Percentiles rank a stretch among this genome's conserved stretches.
Evolutionary conservation across 805 yeast genomes (phyloP).

Genomic region (Barnettozyma siamensis): DNA sequence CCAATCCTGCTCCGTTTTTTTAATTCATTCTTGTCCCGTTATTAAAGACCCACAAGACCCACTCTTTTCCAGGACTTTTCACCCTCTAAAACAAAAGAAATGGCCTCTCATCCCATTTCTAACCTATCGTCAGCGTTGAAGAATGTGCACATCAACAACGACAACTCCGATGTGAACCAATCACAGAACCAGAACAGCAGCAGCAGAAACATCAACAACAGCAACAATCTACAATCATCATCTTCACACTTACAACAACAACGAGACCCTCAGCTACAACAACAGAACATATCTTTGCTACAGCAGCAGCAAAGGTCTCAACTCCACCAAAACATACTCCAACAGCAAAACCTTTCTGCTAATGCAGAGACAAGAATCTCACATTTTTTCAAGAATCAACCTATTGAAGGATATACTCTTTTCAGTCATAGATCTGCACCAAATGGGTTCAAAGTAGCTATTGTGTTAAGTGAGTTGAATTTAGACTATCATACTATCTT

Average conservation of each 20-base stretch:
- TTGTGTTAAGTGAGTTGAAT: slow-evolving; percentile 77
- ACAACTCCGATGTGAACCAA: background rate
- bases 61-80: background rate
- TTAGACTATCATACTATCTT: slow-evolving; percentile 75
- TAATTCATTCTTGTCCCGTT: no score
- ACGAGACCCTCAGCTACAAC: slow-evolving; percentile 1
- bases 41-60: background rate
- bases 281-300: background rate
- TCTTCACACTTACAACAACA: slow-evolving; percentile 7
- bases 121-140: slow-evolving; percentile 8
- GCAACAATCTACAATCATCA: background rate
- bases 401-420: slow-evolving; percentile 76
- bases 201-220: no score
- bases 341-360: slow-evolving; percentile 34
- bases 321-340: slow-evolving; percentile 9
- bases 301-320: slow-evolving; percentile 16
- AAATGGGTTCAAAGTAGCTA: slow-evolving; percentile 93
- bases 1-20: no score
- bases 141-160: slow-evolving; percentile 6
- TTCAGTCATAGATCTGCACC: slow-evolving; percentile 88
- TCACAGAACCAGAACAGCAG: background rate
- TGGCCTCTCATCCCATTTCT: slow-evolving; percentile 6
- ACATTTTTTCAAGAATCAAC: slow-evolving; percentile 68
- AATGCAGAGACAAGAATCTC: slow-evolving; percentile 54
- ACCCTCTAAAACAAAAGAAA: background rate